Base-by-base conservation (phyloP, 2,329 filamentous ascomycete species). In the Chrysoporthe puriensis region DNA sequence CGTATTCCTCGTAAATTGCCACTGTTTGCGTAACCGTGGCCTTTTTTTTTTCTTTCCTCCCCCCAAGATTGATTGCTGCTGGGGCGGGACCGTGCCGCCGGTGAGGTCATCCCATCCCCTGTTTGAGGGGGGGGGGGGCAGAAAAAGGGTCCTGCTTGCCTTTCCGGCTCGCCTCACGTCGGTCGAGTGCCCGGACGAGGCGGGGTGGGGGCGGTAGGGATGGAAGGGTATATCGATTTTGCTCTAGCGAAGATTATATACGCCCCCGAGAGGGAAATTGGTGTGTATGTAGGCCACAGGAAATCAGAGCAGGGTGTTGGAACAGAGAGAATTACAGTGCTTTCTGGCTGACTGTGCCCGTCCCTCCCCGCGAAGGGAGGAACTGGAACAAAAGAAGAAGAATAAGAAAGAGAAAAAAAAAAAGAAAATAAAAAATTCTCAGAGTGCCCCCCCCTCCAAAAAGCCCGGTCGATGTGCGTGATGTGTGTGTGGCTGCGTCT, bases 1-100 rank as follows among this genome's bases (percentile, higher is more conserved):
- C 61, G 61, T 63, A 52, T 62, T 50, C 32, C 54, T 43, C 32
- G 54, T 6, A n/a, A 57, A 9, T 63, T 32, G 61, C 61, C 61
- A 63, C 61, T 62, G 59, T 36, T 50, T 62, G 44, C 59, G 59
- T 21, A 50, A 62, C 18, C 13, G 36, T 48, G 54, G 8, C 32
- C 16, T 18, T 18, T 4, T 16, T 46, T 4, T 43, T 40, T 21
- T 14, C 21, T n/a, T 58, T 21, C 16, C 16, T 42, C 26, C 26
- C 26, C 26, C 26, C 26, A 26, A 26, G 26, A 26, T 26, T 26
- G 26, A 26, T 26, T 26, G 26, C 26, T 42, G 18, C 26, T 42
- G 18, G 43, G 11, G 43, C 11, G 43, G 6, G 43, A 14, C 16
- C 18, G 18, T 26, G 46, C 18, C 46, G 46, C 18, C 46, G 11